Evolutionary conservation across 805 yeast species (phyloP), one percentile per base, ranked within the genome.

Genomic region (Kuraishia hungarica): DNA sequence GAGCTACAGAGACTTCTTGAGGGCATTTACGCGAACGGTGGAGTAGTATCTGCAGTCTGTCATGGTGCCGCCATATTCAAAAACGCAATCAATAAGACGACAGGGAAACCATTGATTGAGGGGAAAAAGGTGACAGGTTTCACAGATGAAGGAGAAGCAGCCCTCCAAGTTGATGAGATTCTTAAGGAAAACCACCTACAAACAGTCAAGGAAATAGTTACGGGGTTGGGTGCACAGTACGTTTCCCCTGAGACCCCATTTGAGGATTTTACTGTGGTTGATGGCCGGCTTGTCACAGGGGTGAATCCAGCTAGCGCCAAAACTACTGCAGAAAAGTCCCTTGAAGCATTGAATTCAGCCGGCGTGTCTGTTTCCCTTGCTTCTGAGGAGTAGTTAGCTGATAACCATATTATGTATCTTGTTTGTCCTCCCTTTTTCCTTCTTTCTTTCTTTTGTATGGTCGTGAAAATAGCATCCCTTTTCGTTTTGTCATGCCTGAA

Each of bases 1-100:
- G 73, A 64, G 19, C 67, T 83, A 54, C 81, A 77, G 55, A 58
- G 64, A 23, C 56, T 80, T 49, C 84, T 82, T 21, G 67, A 71
- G 28, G 67, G 70, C 22, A 75, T 83, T 52, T 81, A 77, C 63
- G 69, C 67, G 35, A 66, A 75, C 21, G 80, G 79, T 47, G 87
- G 87, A 52, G 76, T 82, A 47, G 76, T 84, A 23, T 67, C 82
- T 49, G 86, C 88, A 17, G 88, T 84, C 8, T 84, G 89, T 67
- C 88, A 84, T 60, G 89, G 87, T 7, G 86, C 86, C n/a, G 74
- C 76, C 22, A 73, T 83, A 58, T 79, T 84, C 57, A 78, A 73
- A n/a, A 72, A 72, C 50, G 64, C 83, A 58, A 69, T 63, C 48
- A 80, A 79, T 59, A 58, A 63, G 48, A 56, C 61, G 7, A 70